These are phyloP conservation scores for Monascus ruber DNA, from an alignment of 2,329 filamentous ascomycete species.

Conservation along the genomic window DNA sequence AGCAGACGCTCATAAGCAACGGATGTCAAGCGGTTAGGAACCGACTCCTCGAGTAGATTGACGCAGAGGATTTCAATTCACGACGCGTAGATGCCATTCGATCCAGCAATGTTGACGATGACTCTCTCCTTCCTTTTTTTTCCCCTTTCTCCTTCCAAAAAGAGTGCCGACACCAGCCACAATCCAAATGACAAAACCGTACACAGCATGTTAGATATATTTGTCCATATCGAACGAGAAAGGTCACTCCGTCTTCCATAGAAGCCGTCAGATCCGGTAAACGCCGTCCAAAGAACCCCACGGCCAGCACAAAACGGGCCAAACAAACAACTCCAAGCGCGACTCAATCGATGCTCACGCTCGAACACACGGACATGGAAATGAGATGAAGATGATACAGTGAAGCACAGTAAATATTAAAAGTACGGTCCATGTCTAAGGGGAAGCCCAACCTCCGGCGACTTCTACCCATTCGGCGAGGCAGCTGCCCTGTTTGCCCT, in stretches of 20 bases:
- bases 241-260: constrained; percentile 22
- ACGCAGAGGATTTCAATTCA: no score
- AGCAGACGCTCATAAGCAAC: no score
- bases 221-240: constrained; percentile 24
- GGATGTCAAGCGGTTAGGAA: no score
- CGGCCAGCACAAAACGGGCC: constrained; percentile 21
- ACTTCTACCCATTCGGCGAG: constrained; percentile 94
- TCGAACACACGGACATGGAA: constrained; percentile 20
- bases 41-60: no score
- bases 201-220: constrained; percentile 27
- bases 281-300: constrained; percentile 26
- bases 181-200: constrained; percentile 17
- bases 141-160: no score
- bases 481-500: constrained; percentile 94
- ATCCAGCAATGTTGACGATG: no score
- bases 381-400: constrained; percentile 19
- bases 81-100: no score
- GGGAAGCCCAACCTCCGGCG: constrained; percentile 77
- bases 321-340: constrained; percentile 21
- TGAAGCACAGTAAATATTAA: constrained; percentile 19
- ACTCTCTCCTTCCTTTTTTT: no score
- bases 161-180: constrained; percentile 5
- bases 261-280: constrained; percentile 26
- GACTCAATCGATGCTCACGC: constrained; percentile 22
- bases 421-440: constrained; percentile 23